Conservation (phyloP, 257 asterid genomes). For the Buddleja alternifolia region DNA sequence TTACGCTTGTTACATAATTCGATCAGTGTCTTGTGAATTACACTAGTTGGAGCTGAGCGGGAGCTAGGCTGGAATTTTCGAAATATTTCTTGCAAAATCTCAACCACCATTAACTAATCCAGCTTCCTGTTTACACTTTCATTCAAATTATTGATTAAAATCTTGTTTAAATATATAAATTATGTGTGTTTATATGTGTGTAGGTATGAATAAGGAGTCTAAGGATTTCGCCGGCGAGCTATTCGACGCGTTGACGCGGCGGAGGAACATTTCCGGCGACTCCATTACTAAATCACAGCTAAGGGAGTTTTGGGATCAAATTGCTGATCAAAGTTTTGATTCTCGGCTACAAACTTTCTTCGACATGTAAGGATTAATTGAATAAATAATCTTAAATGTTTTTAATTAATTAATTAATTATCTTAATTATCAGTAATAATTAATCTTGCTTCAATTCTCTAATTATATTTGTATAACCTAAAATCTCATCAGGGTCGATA, state of each 20-base stretch:
- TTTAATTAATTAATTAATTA: neutral
- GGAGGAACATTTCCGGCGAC: constrained; percentile 66
- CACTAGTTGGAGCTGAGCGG: too few species aligned
- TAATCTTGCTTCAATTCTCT: neutral
- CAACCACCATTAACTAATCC: neutral
- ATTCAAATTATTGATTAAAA: neutral
- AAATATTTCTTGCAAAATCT: too few species aligned
- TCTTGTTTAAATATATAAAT: neutral
- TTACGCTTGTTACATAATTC: too few species aligned
- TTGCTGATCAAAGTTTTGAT: constrained; percentile 87
- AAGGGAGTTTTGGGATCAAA: constrained; percentile 86
- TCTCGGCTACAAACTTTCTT: constrained; percentile 89
- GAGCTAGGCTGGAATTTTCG: too few species aligned
- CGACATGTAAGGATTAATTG: constrained; percentile 70
- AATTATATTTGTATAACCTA: neutral
- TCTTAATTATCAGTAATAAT: neutral
- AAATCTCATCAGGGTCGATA: constrained; percentile 75
- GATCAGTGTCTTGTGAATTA: too few species aligned
- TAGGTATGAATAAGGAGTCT: constrained; percentile 90
- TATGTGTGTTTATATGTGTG: neutral
- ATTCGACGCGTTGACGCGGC: constrained; percentile 74
- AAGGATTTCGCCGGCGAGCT: constrained; percentile 82
- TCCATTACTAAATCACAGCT: constrained; percentile 62
- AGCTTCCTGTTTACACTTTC: neutral
- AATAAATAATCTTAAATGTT: neutral